Conservation (phyloP, 139 green algal species). For the Haematococcus sp. region DNA sequence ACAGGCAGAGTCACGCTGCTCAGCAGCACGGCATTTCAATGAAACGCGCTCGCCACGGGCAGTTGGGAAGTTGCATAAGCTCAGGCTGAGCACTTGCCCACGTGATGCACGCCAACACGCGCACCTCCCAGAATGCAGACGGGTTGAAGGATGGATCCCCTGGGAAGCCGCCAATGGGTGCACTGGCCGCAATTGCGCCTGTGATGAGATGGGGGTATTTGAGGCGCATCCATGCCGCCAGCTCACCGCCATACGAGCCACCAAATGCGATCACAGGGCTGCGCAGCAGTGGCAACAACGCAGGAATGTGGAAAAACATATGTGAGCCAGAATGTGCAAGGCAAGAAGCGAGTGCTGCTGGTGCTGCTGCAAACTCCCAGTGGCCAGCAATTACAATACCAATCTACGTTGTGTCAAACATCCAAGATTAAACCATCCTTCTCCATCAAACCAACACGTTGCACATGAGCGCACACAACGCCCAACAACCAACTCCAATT, state of each 20-base stretch:
- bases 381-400: too few relatives aligned
- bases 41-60: background rate
- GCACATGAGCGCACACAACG: too few relatives aligned
- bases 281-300: background rate
- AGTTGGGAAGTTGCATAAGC: background rate
- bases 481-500: too few relatives aligned
- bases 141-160: slow-evolving; percentile 41
- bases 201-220: slow-evolving; percentile 70
- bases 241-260: slow-evolving; percentile 83
- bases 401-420: too few relatives aligned
- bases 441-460: too few relatives aligned
- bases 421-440: too few relatives aligned
- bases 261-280: slow-evolving; percentile 76
- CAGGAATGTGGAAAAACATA: background rate
- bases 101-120: background rate
- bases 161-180: slow-evolving; percentile 61
- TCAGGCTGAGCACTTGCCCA: background rate
- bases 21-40: too few relatives aligned
- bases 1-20: too few relatives aligned
- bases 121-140: slow-evolving; percentile 54
- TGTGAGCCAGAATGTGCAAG: too few relatives aligned
- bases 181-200: slow-evolving; percentile 71
- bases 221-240: slow-evolving; percentile 76
- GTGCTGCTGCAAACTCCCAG: background rate
- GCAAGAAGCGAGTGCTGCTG: background rate